Base-by-base conservation (phyloP, 2,329 filamentous ascomycete genomes). In the Domatiomyces catenatus region DNA sequence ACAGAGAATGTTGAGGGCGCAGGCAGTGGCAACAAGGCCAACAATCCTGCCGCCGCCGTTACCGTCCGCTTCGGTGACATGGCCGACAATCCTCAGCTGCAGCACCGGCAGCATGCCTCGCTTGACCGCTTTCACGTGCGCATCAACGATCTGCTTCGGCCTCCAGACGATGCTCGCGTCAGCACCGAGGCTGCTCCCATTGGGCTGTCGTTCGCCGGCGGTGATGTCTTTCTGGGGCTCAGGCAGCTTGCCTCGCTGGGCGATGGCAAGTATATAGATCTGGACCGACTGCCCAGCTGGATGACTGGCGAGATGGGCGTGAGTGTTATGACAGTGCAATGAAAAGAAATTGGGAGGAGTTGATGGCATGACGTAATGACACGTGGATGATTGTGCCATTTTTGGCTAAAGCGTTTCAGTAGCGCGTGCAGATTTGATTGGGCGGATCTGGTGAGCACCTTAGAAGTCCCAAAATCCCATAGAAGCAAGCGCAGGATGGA, bases 221-320 rank as follows among this genome's bases (percentile, higher is more conserved):
- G 75, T 0, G 86, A 94, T 62, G 80, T 94, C 2, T 90, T 93
- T 67, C 81, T 82, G 0, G 88, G 88, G 0, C 73, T 94, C 20
- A 75, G 86, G 46, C 79, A 83, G 60, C 72, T 94, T 28, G 83
- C 90, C 0, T 86, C 93, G 64, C 69, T 77, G 15, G 86, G 86
- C 0, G 73, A 85, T 48, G 28, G 48, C 18, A 24, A 43, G 15
- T 57, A 70, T 3, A 71, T 94, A 22, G 80, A 93, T 62, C 83
- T 86, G 1, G 75, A 81, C 60, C 77, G 72, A 50, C 89, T 93
- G 83, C 87, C 88, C 0, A 84, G 84, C 0, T 94, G 87, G 86
- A 83, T 94, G 81, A 92, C 86, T 1, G 88, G 87, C 1, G 87
- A 94, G 61, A 84, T 87, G 44, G 84, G 81, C 0, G 80, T 92